These are phyloP conservation scores for Puccinia polysora DNA, from an alignment of 1,284 basidiomycete genomes.

Conservation along the genomic window DNA sequence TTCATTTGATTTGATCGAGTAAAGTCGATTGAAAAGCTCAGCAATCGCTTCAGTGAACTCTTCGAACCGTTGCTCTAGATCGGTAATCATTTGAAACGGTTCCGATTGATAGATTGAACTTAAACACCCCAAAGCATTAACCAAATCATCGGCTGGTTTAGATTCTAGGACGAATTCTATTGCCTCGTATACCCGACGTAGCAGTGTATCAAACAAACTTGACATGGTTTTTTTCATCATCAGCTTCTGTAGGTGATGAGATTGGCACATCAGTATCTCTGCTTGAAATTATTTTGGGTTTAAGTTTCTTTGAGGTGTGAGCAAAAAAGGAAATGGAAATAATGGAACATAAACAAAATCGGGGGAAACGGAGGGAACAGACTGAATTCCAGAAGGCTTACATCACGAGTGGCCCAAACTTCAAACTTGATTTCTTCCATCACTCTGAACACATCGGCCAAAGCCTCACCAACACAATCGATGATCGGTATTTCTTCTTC, in stretches of 20 bases:
- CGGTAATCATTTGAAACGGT: conserved; percentile 66
- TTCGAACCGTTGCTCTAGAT: conserved; percentile 50
- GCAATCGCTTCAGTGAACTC: conserved; percentile 49
- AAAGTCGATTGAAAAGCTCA: conserved; percentile 48
- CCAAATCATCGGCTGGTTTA: conserved; percentile 65
- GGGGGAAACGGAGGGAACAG: too few relatives aligned
- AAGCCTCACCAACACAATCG: conserved; percentile 86
- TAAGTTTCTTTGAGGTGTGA: neutral
- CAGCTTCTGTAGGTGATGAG: conserved; percentile 46
- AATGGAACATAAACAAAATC: too few relatives aligned
- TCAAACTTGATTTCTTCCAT: conserved; percentile 60
- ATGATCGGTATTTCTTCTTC: conserved; percentile 76
- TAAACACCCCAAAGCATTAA: conserved; percentile 54
- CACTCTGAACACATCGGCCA: conserved; percentile 67
- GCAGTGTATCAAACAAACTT: conserved; percentile 76
- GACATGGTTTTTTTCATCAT: conserved; percentile 48
- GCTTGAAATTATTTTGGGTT: neutral
- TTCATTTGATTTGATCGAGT: conserved; percentile 61
- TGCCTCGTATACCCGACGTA: conserved; percentile 75
- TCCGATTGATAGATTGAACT: conserved; percentile 49
- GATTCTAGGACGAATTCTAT: conserved; percentile 70
- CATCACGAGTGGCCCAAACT: conserved; percentile 76
- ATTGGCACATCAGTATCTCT: too few relatives aligned
- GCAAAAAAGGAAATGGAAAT: neutral
- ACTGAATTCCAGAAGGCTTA: conserved; percentile 56